phyloP scores from a whole-genome alignment of 2,329 filamentous ascomycete genomes.

The Venturia aucupariae region DNA sequence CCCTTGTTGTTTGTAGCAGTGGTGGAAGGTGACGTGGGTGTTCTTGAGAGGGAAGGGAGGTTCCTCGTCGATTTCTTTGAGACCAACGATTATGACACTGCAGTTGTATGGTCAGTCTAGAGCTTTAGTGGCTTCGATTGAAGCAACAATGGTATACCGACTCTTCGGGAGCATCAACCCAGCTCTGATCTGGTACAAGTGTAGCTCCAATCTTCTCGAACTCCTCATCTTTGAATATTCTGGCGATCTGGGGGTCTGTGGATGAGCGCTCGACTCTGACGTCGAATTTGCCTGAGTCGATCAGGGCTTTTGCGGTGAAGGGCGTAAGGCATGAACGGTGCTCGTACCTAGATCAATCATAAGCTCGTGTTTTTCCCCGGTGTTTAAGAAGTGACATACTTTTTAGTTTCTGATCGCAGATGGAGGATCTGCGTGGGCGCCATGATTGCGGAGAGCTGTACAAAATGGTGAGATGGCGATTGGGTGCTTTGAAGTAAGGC shows the following conservation, averaged over 20 bases:
- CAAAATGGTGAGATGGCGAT: not conserved
- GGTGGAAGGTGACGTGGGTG: constrained; percentile 33
- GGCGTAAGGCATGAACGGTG: constrained; percentile 31
- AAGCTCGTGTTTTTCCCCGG: no score
- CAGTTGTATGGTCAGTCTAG: not conserved
- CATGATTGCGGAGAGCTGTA: not conserved
- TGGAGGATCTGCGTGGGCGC: constrained; percentile 24
- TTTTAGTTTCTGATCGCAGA: constrained; percentile 33
- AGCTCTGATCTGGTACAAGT: constrained; percentile 29
- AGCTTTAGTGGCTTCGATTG: not conserved
- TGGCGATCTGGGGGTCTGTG: constrained; percentile 28
- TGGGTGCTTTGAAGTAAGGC: not conserved
- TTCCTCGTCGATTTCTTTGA: constrained; percentile 33
- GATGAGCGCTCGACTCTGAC: constrained; percentile 32
- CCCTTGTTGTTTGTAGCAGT: constrained; percentile 35
- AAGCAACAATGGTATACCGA: constrained; percentile 15
- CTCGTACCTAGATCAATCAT: constrained; percentile 27
- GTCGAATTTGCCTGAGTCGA: constrained; percentile 30
- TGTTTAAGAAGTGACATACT: constrained; percentile 2
- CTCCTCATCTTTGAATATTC: constrained; percentile 34
- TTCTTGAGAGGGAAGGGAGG: constrained; percentile 27
- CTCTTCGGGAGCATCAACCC: constrained; percentile 29
- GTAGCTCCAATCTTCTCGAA: constrained; percentile 29
- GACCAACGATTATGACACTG: constrained; percentile 29
- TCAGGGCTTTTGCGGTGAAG: constrained; percentile 30